A percentile compares a stretch with the other conserved stretches of the same genome.
Conservation (phyloP, 106 monocot genomes). For the Xerophyta viscosa region DNA sequence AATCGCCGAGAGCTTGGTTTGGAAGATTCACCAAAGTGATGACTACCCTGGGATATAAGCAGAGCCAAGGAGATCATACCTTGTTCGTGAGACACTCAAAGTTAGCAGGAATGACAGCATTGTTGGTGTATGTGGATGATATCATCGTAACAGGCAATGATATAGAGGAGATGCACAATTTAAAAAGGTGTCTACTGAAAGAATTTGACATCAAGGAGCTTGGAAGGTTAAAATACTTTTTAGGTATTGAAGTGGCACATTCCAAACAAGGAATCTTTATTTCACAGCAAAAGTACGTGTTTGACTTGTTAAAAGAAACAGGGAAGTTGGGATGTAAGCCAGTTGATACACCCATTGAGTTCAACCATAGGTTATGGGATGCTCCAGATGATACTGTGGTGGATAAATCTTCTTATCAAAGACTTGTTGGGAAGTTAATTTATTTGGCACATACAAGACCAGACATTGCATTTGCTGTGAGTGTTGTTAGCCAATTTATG, state of each 20-base stretch:
- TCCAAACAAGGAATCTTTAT: neutral
- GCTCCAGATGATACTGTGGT: neutral
- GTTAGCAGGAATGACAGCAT: neutral
- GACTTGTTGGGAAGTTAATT: neutral
- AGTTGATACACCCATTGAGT: neutral
- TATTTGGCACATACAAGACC: neutral
- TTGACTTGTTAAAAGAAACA: neutral
- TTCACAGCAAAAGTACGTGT: neutral
- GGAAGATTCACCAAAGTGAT: slow-evolving; percentile 3
- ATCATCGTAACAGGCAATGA: slow-evolving; percentile 11
- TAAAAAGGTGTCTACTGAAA: neutral
- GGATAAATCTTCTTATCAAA: neutral
- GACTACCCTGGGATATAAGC: neutral
- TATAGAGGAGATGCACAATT: neutral
- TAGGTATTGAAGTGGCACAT: slow-evolving; percentile 1
- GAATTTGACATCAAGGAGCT: slow-evolving; percentile 1
- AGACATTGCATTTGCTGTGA: neutral
- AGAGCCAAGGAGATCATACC: slow-evolving; percentile 10
- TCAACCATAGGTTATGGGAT: neutral
- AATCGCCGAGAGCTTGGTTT: slow-evolving; percentile 18
- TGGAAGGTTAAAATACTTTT: neutral
- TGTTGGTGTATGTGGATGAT: slow-evolving; percentile 16
- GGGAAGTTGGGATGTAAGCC: neutral
- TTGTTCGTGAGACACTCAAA: slow-evolving; percentile 4
- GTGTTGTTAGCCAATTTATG: neutral